Evolutionary conservation across 2,329 filamentous ascomycete genomes (phyloP), one percentile per base, ranked within the genome.

Genomic region (Keithomyces neogunnii): DNA sequence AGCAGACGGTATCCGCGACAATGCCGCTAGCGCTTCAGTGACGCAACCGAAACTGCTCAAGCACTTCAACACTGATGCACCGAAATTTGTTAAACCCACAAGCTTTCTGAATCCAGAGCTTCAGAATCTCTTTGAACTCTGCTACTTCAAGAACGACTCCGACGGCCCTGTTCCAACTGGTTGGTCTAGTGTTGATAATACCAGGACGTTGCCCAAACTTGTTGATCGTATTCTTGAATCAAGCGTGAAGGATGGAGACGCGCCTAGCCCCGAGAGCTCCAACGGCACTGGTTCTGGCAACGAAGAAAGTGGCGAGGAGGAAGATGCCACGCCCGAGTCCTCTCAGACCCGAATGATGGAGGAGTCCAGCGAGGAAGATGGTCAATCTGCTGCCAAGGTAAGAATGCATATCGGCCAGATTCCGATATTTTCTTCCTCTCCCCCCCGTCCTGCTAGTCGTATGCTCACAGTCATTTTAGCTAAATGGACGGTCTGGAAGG

Each of bases 121-220:
- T 39, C 85, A 84, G 62, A 84, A 82, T 52, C 71, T 96, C 13
- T 97, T 97, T 63, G 81, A 87, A 11, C 70, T 96, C 57, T 82
- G 83, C 63, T 86, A 87, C 61, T 82, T 85, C 54, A 66, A 71
- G 28, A 77, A 78, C 49, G 55, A 58, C 7, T 67, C 69, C 1
- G 76, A 77, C 28, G 78, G 83, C 29, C 68, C 76, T 26, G 73
- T 95, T 9, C 85, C 88, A 0, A 84, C 81, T 3, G 88, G 87
- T 1, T 91, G 84, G 79, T 79, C 79, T 28, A 71, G 70, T 2
- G 69, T 87, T 2, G 77, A 83, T 13, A 77, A 84, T 19, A 75
- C 74, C 31, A 81, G 78, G 55, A 63, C 73, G 1, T 82, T 82
- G 48, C 80, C 82, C 1, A 77, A 72, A 48, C 68, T 77, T 43